Base-by-base conservation (phyloP, 768 basidiomycete species). In the Krasilnikovozyma curviuscula region DNA sequence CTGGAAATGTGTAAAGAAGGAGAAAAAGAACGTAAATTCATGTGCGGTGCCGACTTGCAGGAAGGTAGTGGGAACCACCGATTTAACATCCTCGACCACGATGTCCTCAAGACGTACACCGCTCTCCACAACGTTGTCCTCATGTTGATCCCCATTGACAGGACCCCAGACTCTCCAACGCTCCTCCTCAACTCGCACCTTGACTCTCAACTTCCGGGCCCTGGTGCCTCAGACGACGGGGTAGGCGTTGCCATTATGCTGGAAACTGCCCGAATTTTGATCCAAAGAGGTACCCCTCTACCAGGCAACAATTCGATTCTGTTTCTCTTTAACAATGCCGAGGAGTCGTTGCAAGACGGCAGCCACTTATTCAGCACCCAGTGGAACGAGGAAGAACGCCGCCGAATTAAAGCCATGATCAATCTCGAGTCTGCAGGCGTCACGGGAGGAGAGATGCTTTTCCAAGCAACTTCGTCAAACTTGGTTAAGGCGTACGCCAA, bases 161-260 rank as follows among this genome's bases (percentile, higher is more conserved):
- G 29, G 21, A 34, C 50, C 2, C 41, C 46, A 13, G 40, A 38
- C 8, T 23, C 25, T 7, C n/a, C n/a, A n/a, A 35, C 45, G 5
- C 46, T 52, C 19, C 21, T 52, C 14, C 34, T 52, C 29, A 52
- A 52, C 40, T 18, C 50, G n/a, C 50, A 52, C 28, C 46, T 52
- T 41, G 50, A 52, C 29, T 27, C 23, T 9, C 39, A 40, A 14
- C 31, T 46, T 21, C 46, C 44, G 2, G 50, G 50, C 14, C 39
- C 39, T 14, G 50, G 50, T 21, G 45, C 45, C 2, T 39, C 50
- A 5, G 50, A 52, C 35, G 50, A 52, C 35, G 39, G 39, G 2
- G 5, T 40, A 27, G 46, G 37, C 1, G 44, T 48, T 14, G 38
- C 27, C 16, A 47, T 52, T 41, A 52, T 52, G 50, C 33, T 52